Conservation (phyloP, 129 eudicot species). For the Sambucus nigra region DNA sequence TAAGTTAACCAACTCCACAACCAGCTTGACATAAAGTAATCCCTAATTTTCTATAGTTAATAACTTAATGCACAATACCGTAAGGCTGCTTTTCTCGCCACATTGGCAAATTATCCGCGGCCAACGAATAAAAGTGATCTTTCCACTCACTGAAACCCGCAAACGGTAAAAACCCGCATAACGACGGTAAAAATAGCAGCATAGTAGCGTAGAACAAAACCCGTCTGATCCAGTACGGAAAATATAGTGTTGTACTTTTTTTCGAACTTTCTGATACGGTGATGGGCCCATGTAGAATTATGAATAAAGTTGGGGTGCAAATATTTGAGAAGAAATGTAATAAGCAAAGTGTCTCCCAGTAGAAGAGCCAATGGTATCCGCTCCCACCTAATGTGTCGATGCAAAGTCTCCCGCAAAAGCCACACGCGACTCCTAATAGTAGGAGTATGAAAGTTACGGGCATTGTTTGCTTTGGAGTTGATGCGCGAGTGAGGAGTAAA, state of each 20-base stretch:
- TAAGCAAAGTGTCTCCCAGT: constrained; percentile 64
- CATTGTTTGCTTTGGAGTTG: constrained; percentile 60
- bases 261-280: constrained; percentile 25
- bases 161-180: constrained; percentile 73
- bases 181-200: constrained; percentile 43
- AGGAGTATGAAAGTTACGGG: constrained; percentile 73
- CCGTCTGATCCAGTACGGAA: constrained; percentile 54
- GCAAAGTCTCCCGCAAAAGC: constrained; percentile 68
- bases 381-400: constrained; percentile 86
- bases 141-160: constrained; percentile 67
- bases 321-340: constrained; percentile 53
- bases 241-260: neutral
- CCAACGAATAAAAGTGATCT: constrained; percentile 40
- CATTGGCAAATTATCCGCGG: neutral
- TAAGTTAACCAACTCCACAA: no score
- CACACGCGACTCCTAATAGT: constrained; percentile 57
- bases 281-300: constrained; percentile 67
- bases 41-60: no score
- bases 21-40: no score
- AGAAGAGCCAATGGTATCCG: constrained; percentile 67
- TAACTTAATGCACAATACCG: no score
- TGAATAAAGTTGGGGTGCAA: constrained; percentile 33
- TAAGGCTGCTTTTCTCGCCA: no score
- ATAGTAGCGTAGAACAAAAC: constrained; percentile 25
- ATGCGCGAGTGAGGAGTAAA: constrained; percentile 54